Evolutionary conservation across 2,329 filamentous ascomycete species (phyloP), one percentile per base, ranked within the genome.

Genomic region (Aureobasidium sp.): DNA sequence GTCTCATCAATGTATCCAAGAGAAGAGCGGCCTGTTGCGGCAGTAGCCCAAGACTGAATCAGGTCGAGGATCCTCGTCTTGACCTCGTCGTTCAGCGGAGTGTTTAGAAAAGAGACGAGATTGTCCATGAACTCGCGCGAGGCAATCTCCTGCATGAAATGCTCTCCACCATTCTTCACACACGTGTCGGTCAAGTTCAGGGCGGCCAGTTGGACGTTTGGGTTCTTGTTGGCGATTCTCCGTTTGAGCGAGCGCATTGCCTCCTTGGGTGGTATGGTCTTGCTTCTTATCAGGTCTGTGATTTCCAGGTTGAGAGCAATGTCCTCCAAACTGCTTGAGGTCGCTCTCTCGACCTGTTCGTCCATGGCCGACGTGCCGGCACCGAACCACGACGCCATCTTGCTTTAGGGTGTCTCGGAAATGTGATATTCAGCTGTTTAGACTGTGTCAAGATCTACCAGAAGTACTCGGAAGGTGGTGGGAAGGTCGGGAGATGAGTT

Each of bases 61-160:
- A 97, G 80, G 73, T 97, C 93, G 61, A 99, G 81, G 65, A 97
- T 96, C 78, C 95, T 97, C 66, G 81, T 81, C 72, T 88, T 90
- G 53, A 99, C 94, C 60, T 96, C 89, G 55, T 86, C 79, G 74
- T 97, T 96, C 47, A 94, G 82, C 9, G 90, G 86, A 39, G 84
- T 86, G 72, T 93, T 92, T 36, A 99, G 82, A 17, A 99, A 82
- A 37, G 93, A 97, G 20, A 90, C 88, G 58, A 99, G 78, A 73
- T 97, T 97, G 77, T 99, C 94, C 89, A 99, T 95, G 72, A 97
- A 99, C 78, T 99, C 94, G 66, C 92, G 86, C 20, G 93, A 97
- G 44, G 94, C 93, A 68, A 99, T 94, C 78, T 99, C 94, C 67
- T 87, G 83, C 55, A 99, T 86, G 75, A 99, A 99, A 76, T 99